Evolutionary conservation across 2,329 filamentous ascomycete species (phyloP).

Genomic region (Mycogone perniciosa): DNA sequence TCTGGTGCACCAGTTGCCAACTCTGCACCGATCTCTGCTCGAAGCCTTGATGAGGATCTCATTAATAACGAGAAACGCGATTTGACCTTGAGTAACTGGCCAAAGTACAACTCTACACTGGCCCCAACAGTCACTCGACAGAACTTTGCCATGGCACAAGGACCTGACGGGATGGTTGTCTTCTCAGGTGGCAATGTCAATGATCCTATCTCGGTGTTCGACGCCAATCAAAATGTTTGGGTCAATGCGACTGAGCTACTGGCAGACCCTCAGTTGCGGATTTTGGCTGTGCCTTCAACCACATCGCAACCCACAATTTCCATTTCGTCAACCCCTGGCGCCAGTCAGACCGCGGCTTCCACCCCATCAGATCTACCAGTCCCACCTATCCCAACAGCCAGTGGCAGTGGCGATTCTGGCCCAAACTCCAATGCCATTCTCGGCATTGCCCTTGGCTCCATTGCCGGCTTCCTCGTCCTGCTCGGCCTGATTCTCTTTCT

Average conservation of each 20-base stretch:
- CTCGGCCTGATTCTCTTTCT: constrained; percentile 67
- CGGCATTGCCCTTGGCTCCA: constrained; percentile 75
- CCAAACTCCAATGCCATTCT: constrained; percentile 54
- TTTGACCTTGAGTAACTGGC: constrained; percentile 61
- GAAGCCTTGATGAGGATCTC: constrained; percentile 22
- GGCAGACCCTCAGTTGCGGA: constrained; percentile 31
- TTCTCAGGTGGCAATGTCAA: constrained; percentile 68
- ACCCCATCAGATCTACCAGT: constrained; percentile 12
- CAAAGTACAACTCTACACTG: constrained; percentile 67
- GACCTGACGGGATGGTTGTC: constrained; percentile 60
- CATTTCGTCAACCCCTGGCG: constrained; percentile 17
- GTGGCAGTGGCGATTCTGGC: constrained; percentile 25
- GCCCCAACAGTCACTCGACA: constrained; percentile 58
- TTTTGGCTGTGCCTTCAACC: constrained; percentile 26
- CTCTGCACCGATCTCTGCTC: constrained; percentile 35
- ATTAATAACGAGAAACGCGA: constrained; percentile 24
- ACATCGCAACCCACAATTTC: constrained; percentile 12
- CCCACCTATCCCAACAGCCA: constrained; percentile 16
- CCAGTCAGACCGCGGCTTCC: constrained; percentile 22
- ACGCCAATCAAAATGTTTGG: constrained; percentile 72
- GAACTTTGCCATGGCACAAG: constrained; percentile 68
- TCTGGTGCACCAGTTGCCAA: constrained; percentile 48
- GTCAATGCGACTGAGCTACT: constrained; percentile 63
- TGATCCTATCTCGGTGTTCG: constrained; percentile 68
- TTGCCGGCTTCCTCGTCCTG: constrained; percentile 65